phyloP scores from a whole-genome alignment of 2,329 filamentous ascomycete species.

The Clarireedia hainanense region DNA sequence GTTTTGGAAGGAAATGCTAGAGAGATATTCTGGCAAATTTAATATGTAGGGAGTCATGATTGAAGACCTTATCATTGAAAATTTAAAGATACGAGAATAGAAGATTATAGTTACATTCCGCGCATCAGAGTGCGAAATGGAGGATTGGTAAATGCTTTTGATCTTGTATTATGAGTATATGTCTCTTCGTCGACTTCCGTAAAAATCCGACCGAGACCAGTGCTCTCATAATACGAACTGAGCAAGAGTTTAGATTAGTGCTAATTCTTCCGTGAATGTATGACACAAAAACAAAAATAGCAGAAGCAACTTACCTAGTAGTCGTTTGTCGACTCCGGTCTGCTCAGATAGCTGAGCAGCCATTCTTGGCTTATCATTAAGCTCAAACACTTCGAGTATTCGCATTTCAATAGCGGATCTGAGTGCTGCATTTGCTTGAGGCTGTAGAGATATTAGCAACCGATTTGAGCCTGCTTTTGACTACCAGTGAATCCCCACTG shows the following conservation, averaged over 20 bases:
- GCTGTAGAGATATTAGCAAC: background rate
- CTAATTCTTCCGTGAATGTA: background rate
- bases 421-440: background rate
- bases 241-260: background rate
- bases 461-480: background rate
- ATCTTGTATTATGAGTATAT: background rate
- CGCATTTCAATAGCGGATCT: background rate
- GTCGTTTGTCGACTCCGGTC: background rate
- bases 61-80: background rate
- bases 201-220: background rate
- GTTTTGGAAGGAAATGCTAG: background rate
- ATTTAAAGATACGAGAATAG: background rate
- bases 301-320: background rate
- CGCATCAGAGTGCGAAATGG: slow-evolving; percentile 2
- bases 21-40: background rate
- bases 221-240: slow-evolving; percentile 2
- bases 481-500: no score
- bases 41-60: background rate
- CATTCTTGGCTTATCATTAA: background rate
- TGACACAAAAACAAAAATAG: background rate
- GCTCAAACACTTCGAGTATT: background rate
- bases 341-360: background rate
- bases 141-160: background rate
- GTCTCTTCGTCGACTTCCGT: background rate
- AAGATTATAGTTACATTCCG: background rate